Evolutionary conservation across 2,329 filamentous ascomycete genomes (phyloP), one percentile per base, ranked within the genome.

Genomic region (Nannizziopsis barbatae): DNA sequence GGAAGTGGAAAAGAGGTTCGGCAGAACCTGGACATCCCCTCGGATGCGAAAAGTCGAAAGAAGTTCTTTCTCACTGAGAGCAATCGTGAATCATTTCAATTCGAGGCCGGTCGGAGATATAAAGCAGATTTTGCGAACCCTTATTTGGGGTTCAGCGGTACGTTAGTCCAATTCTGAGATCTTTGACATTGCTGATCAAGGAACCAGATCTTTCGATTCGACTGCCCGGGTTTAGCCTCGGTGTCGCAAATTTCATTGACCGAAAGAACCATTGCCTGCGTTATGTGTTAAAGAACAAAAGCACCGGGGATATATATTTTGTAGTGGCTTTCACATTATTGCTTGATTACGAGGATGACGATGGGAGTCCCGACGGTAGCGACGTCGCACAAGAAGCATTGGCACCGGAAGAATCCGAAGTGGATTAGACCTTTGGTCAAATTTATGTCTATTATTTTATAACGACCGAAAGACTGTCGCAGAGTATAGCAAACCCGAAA

Each of bases 241-340:
- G 63, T 49, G 58, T 66, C 42, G 54, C 59, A 36, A 60, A 64
- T 42, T 66, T 67, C 49, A 64, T 71, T n/a, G 62, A 69, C 58
- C 75, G 78, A 62, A 85, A 84, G 73, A 83, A 85, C 72, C 86
- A 93, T 69, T 75, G 81, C 57, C 77, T 93, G 69, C 89, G 89
- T 76, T 95, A 96, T 68, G 86, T 93, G 50, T 75, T 96, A 61
- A 90, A 89, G 62, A 85, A 95, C 66, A 79, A 79, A 52, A 66
- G 73, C 17, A 90, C 85, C 0, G 77, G 77, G 42, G 76, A 85
- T 31, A 75, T 86, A 12, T 86, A 95, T 57, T 79, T 95, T 27
- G 86, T 90, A 40, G 73, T 96, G 12, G 67, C 87, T 4, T 90
- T 96, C 63, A 83, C 81, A 14, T 71, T 95, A 3, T 74, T 92